Evolutionary conservation across 768 basidiomycete species (phyloP).

Genomic region (Suillus clintonianus): DNA sequence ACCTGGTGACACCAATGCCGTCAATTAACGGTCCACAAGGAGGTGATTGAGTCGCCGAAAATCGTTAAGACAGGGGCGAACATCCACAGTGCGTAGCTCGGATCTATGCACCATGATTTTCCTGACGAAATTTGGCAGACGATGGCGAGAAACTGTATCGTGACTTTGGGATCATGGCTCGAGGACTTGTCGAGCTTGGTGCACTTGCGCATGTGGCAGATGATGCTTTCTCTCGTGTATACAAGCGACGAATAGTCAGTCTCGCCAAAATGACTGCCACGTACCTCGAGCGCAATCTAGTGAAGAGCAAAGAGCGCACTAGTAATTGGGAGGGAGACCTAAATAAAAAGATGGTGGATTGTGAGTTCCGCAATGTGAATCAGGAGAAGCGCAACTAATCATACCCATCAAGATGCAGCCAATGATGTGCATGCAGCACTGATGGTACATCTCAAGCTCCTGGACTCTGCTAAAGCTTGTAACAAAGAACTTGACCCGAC

Average conservation of each 20-base stretch:
- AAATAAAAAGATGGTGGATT: conserved; percentile 38
- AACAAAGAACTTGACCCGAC: conserved; percentile 17
- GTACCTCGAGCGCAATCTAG: conserved; percentile 40
- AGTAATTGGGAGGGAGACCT: conserved; percentile 48
- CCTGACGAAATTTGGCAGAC: conserved; percentile 27
- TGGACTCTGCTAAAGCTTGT: conserved; percentile 29
- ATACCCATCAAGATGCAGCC: conserved; percentile 42
- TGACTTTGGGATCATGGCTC: conserved; percentile 46
- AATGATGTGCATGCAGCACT: conserved; percentile 53
- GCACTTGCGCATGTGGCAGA: conserved; percentile 44
- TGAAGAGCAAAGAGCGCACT: conserved; percentile 47
- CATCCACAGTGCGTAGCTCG: conserved; percentile 41
- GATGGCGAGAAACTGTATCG: conserved; percentile 50
- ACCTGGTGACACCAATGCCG: background rate
- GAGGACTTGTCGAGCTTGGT: conserved; percentile 48
- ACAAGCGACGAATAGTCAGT: conserved; percentile 42
- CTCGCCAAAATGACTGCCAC: conserved; percentile 44
- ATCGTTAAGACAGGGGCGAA: conserved; percentile 50
- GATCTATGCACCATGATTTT: background rate
- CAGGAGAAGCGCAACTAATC: background rate
- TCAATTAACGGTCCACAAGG: conserved; percentile 27
- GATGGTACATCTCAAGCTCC: conserved; percentile 42
- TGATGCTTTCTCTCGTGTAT: conserved; percentile 29
- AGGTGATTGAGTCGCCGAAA: conserved; percentile 43
- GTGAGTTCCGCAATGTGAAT: conserved; percentile 21